Evolutionary conservation across 225 moss, liverwort and hornwort species (phyloP).

Genomic region (Bryum argenteum): DNA sequence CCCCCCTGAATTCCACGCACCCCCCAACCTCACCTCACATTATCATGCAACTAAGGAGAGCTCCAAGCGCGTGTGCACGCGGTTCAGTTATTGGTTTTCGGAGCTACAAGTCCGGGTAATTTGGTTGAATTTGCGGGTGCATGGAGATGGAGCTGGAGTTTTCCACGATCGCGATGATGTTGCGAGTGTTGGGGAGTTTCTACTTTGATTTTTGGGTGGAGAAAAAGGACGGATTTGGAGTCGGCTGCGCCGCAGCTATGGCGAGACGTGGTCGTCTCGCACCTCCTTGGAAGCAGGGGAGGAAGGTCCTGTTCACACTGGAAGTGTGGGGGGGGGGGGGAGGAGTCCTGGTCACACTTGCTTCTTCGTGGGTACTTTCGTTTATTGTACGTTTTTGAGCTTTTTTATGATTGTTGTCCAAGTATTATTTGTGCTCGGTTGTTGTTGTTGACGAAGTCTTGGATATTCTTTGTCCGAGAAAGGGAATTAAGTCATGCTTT

Average conservation of each 20-base stretch:
- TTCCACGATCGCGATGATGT: background rate
- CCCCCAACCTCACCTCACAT: background rate
- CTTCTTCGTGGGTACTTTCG: too few species aligned
- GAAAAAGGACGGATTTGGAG: background rate
- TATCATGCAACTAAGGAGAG: background rate
- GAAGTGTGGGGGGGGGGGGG: background rate
- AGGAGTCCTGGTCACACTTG: too few species aligned
- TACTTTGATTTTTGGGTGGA: background rate
- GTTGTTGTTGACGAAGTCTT: too few species aligned
- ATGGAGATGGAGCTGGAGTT: constrained; percentile 8
- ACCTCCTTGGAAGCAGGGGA: constrained; percentile 20
- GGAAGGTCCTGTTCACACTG: background rate
- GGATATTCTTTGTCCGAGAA: too few species aligned
- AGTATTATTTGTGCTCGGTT: too few species aligned
- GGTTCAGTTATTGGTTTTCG: background rate
- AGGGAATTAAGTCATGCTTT: too few species aligned
- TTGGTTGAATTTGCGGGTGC: background rate
- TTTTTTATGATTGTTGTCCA: too few species aligned
- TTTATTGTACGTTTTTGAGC: too few species aligned
- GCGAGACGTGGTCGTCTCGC: constrained; percentile 18
- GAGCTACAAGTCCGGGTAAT: background rate
- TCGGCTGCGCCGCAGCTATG: constrained; percentile 33
- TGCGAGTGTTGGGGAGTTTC: background rate
- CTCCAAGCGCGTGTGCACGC: constrained; percentile 6
- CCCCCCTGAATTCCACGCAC: background rate